phyloP scores from a whole-genome alignment of 768 basidiomycete species.

The Hericium coralloides region DNA sequence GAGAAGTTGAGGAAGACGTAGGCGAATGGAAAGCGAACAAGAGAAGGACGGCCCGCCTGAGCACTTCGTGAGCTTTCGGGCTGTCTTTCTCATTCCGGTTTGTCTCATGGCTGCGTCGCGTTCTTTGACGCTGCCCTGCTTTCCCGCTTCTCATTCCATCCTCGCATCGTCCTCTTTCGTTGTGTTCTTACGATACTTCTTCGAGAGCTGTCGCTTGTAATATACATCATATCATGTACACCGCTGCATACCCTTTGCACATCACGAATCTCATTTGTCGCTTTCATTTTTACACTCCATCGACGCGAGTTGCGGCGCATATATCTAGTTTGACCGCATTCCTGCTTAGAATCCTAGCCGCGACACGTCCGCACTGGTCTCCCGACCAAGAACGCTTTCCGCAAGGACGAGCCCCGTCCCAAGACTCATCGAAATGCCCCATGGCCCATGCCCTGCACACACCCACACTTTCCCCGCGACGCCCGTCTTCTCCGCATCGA shows the following conservation, averaged over 20 bases:
- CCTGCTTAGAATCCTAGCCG: not conserved
- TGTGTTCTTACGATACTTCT: not conserved
- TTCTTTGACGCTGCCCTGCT: not conserved
- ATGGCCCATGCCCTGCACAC: slow-evolving; percentile 30
- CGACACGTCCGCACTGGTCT: slow-evolving; percentile 21
- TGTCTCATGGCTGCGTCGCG: not conserved
- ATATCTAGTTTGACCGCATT: not conserved
- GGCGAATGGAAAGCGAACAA: slow-evolving; percentile 2
- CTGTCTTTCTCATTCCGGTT: not conserved
- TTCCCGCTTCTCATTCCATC: not conserved
- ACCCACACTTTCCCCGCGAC: slow-evolving; percentile 21
- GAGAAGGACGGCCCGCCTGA: not conserved
- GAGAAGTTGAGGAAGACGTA: slow-evolving; percentile 20
- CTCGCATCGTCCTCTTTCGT: not conserved
- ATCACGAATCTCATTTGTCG: not conserved
- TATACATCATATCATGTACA: not conserved
- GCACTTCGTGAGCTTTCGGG: slow-evolving; percentile 1
- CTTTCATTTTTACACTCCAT: not conserved
- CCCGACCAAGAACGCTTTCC: slow-evolving; percentile 20
- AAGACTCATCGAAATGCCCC: slow-evolving; percentile 26
- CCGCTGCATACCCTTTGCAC: not conserved
- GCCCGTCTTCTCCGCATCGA: slow-evolving; percentile 21
- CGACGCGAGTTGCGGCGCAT: not conserved
- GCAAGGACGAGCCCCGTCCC: slow-evolving; percentile 24
- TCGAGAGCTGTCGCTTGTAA: slow-evolving; percentile 1